Evolutionary conservation across 2,329 filamentous ascomycete genomes (phyloP).

Genomic region (Raffaelea albimanens): DNA sequence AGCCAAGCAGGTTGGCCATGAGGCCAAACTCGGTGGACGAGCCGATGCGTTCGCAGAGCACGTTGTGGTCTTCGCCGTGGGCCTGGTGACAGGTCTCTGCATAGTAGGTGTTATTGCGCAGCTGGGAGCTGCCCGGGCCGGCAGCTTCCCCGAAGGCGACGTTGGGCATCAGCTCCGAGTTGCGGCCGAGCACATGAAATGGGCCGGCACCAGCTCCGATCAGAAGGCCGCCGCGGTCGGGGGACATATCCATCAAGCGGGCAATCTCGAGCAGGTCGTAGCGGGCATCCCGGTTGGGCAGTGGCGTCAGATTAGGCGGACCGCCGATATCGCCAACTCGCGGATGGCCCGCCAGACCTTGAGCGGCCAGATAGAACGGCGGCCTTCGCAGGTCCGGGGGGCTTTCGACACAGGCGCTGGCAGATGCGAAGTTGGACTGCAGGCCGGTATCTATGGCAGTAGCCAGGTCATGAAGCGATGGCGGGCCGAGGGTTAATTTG

Average conservation of each 20-base stretch:
- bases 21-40: slow-evolving; percentile 22
- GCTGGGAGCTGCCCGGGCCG: neutral
- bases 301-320: slow-evolving; percentile 28
- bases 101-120: slow-evolving; percentile 16
- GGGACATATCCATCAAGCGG: slow-evolving; percentile 26
- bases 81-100: slow-evolving; percentile 14
- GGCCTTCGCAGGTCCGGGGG: slow-evolving; percentile 25
- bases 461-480: too few species aligned
- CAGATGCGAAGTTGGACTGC: neutral
- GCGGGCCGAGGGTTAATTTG: too few species aligned
- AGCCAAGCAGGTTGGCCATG: slow-evolving; percentile 34
- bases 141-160: slow-evolving; percentile 17
- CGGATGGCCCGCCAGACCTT: slow-evolving; percentile 27
- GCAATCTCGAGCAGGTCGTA: slow-evolving; percentile 24
- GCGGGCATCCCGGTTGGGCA: slow-evolving; percentile 22
- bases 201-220: slow-evolving; percentile 33
- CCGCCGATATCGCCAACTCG: slow-evolving; percentile 34
- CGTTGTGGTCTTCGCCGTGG: slow-evolving; percentile 11
- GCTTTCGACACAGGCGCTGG: slow-evolving; percentile 6
- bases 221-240: slow-evolving; percentile 19
- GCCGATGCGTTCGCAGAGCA: neutral
- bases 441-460: neutral
- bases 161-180: slow-evolving; percentile 31
- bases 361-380: slow-evolving; percentile 27
- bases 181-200: slow-evolving; percentile 29